Base-by-base conservation (phyloP, 176 grass and related monocot species). In the Lolium rigidum region DNA sequence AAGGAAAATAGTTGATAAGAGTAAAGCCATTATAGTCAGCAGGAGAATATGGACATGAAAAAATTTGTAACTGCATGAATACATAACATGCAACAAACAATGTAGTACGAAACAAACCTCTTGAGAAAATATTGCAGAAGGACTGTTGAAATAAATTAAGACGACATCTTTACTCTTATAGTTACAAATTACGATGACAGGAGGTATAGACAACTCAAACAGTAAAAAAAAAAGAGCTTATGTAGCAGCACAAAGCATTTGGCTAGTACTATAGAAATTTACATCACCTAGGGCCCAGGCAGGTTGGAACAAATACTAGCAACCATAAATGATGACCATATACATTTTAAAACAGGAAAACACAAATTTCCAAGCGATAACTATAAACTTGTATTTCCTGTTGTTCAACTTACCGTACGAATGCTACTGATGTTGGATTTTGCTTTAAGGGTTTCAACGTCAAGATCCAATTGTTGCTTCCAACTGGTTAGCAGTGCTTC, bases 361-460 rank as follows among this genome's bases (percentile, higher is more conserved):
- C 51, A 55, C 43, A 9, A 80, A 80, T 18, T 60, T 69, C 8
- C 11, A 71, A 72, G 28, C 14, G 1, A 72, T 25, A 72, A 74
- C 5, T 22, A 71, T 26, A 54, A 82, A 70, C 15, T 49, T 51
- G 37, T 31, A 20, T 66, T 50, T 44, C 57, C 16, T 35, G 49
- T 10, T 35, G 49, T 10, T 37, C 62, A 70, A 89, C 94, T 93
- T 91, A 99, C 97, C 71, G 48, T 74, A 47, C 90, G 94, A 86
- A 99, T 93, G 80, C 85, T 94, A 68, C 83, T 75, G 80, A 96
- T 80, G 68, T 99, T 99, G 46, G 97, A 94, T 91, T 99, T 99
- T 24, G 94, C 97, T 85, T 99, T 99, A 88, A 99, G 94, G 68
- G 94, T 96, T 94, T 99, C 97, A 80, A 99, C 88, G 83, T 99